Percentiles rank a stretch among this genome's conserved stretches.
These are phyloP conservation scores for Trichoderma pleuroti DNA, from an alignment of 2,329 filamentous ascomycete species.

Conservation along the genomic window DNA sequence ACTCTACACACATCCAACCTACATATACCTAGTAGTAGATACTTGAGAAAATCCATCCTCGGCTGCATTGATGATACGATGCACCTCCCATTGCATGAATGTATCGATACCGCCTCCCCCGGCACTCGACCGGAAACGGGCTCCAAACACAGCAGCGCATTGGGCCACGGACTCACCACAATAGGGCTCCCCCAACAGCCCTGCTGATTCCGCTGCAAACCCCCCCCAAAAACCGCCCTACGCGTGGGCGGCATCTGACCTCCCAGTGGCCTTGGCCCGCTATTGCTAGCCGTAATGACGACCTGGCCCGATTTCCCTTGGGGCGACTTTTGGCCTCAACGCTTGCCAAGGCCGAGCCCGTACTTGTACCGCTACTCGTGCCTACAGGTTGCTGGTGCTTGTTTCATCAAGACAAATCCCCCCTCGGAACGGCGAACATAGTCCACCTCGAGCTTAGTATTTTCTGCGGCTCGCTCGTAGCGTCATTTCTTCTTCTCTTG, in stretches of 20 bases:
- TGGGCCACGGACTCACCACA: background rate
- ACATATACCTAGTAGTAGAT: too few species aligned
- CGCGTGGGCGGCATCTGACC: constrained; percentile 16
- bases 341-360: background rate
- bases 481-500: constrained; percentile 10
- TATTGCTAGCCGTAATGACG: constrained; percentile 15
- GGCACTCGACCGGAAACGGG: constrained; percentile 10
- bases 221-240: constrained; percentile 9
- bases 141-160: constrained; percentile 12
- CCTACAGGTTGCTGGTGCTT: background rate
- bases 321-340: constrained; percentile 13
- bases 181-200: constrained; percentile 12
- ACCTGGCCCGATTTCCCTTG: constrained; percentile 14
- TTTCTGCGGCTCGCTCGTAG: constrained; percentile 12
- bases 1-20: background rate
- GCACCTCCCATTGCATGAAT: background rate
- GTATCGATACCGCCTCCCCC: background rate
- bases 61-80: background rate
- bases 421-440: background rate
- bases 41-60: background rate
- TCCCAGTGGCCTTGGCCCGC: constrained; percentile 17
- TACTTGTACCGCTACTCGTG: background rate
- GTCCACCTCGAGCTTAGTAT: too few species aligned
- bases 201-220: constrained; percentile 11
- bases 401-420: constrained; percentile 7